Evolutionary conservation across 768 basidiomycete species (phyloP).

Genomic region (Podaxis mareebaensis): DNA sequence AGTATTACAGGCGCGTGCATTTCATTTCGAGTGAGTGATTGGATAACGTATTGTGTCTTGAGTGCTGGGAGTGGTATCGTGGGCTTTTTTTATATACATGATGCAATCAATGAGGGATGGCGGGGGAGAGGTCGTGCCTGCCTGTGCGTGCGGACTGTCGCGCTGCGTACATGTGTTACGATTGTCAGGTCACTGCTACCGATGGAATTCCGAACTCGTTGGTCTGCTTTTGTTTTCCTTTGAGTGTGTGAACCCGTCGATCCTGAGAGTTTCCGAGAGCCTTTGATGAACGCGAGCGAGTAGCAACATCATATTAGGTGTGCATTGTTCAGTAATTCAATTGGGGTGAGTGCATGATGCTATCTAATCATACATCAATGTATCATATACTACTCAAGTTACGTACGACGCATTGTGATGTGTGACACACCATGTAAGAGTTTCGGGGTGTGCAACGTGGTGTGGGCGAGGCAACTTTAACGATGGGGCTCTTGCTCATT

Average conservation of each 20-base stretch:
- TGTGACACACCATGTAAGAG: not conserved
- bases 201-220: too few relatives aligned
- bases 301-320: too few relatives aligned
- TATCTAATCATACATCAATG: not conserved
- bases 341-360: too few relatives aligned
- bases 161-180: too few relatives aligned
- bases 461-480: not conserved
- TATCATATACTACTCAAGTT: not conserved
- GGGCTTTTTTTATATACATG: not conserved
- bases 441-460: not conserved
- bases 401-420: not conserved
- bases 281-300: too few relatives aligned
- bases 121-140: too few relatives aligned
- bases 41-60: not conserved
- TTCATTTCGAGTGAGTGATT: not conserved
- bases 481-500: not conserved
- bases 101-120: not conserved
- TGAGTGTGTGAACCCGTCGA: too few relatives aligned
- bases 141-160: too few relatives aligned
- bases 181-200: too few relatives aligned
- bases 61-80: not conserved
- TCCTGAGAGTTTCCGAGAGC: too few relatives aligned
- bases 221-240: too few relatives aligned
- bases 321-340: too few relatives aligned
- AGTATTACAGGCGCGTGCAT: not conserved